Evolutionary conservation across 2,329 filamentous ascomycete species (phyloP), one percentile per base, ranked within the genome.

Genomic region (Daldinia sp.): DNA sequence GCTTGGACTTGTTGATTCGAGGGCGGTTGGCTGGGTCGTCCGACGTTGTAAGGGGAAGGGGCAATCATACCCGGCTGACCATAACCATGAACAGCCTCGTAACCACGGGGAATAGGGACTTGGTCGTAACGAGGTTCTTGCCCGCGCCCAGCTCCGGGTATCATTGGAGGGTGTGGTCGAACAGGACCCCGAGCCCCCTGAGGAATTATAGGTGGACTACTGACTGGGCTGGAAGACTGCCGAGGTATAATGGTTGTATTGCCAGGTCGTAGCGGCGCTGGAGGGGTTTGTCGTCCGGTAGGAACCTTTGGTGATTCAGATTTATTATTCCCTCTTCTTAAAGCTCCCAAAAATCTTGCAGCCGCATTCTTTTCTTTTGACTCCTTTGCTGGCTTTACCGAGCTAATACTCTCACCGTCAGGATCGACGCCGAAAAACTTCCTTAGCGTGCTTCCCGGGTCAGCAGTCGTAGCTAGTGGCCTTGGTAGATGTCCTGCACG

Each of bases 81-180:
- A 56, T 79, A 79, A 0, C 77, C 76, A 60, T 77, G 76, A 30
- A 79, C 78, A 15, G 77, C 74, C n/a, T 77, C 67, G 51, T 79
- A 79, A 6, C 76, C 76, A 6, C 68, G 70, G 5, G 78, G 78
- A 23, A 79, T 79, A 20, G 78, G 78, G 2, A 79, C 77, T 50
- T 72, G 67, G 44, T 74, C 77, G 53, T 79, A 79, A 13, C 74
- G 72, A 2, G 71, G 74, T 54, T 78, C 76, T 10, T 51, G 60
- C 9, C 70, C 71, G 4, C 67, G 59, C 12, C 73, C 62, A 23
- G 56, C 72, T 37, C 62, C 59, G 4, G 67, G 67, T 62, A 73
- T 74, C 46, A 73, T 73, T 13, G 66, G 71, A 7, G 59, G 56
- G 15, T 51, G 46, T 56, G 73, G 70, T 56, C 70, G 73, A 15